Conservation (phyloP, 306 rosid species). For the Parietaria judaica region DNA sequence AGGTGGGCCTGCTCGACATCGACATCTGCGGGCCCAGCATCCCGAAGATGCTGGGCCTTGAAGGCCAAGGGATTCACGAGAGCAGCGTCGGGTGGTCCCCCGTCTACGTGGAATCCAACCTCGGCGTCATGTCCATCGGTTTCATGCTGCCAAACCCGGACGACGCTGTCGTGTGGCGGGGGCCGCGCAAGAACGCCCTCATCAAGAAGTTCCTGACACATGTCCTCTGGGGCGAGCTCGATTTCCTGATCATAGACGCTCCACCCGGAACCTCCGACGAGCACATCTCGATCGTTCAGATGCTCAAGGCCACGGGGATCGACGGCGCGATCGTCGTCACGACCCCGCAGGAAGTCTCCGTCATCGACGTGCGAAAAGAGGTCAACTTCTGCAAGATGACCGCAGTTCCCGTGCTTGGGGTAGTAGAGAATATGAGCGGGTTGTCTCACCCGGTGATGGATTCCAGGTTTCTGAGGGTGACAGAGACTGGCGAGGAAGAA, state of each 20-base stretch:
- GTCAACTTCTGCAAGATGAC: constrained; percentile 81
- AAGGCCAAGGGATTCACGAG: constrained; percentile 85
- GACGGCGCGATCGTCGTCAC: constrained; percentile 94
- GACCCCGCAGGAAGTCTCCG: constrained; percentile 88
- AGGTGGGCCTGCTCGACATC: constrained; percentile 91
- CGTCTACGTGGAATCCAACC: constrained; percentile 82
- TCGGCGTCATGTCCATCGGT: constrained; percentile 90
- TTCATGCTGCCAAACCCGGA: constrained; percentile 82
- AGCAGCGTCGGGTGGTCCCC: constrained; percentile 99
- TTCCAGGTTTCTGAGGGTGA: constrained; percentile 47
- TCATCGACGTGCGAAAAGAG: constrained; percentile 83
- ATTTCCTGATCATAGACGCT: constrained; percentile 83
- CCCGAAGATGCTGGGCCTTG: constrained; percentile 93
- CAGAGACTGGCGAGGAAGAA: constrained; percentile 50
- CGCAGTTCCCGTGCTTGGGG: constrained; percentile 74
- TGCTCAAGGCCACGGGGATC: constrained; percentile 57
- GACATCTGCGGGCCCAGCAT: constrained; percentile 98
- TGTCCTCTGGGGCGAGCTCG: constrained; percentile 89
- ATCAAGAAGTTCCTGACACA: constrained; percentile 87
- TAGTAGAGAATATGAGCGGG: constrained; percentile 93
- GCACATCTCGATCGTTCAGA: constrained; percentile 77
- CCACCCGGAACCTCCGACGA: constrained; percentile 98
- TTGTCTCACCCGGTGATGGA: constrained; percentile 55
- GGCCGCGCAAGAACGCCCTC: constrained; percentile 82
- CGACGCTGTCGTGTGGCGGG: constrained; percentile 81